Evolutionary conservation across 2,329 filamentous ascomycete species (phyloP).

Genomic region (Ascocoryne sarcoides): DNA sequence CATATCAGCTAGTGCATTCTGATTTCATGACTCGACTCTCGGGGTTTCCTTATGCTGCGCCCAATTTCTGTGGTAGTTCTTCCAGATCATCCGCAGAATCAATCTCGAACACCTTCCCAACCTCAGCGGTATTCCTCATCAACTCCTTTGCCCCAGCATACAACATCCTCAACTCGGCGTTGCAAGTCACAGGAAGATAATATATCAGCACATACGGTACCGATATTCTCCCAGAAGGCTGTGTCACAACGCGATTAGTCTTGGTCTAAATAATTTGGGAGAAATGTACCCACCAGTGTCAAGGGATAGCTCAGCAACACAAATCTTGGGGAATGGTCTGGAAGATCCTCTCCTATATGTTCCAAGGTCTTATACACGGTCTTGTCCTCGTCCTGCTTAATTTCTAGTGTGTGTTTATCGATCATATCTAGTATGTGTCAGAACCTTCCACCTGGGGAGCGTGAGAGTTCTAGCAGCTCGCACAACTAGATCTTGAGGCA

Average conservation of each 20-base stretch:
- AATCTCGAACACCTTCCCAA: conserved; percentile 80
- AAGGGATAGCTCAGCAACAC: conserved; percentile 86
- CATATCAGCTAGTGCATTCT: too few species aligned
- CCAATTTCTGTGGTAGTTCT: conserved; percentile 64
- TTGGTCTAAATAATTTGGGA: not conserved
- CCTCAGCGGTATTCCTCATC: conserved; percentile 87
- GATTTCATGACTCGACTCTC: too few species aligned
- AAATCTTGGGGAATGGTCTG: conserved; percentile 84
- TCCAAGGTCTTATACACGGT: conserved; percentile 71
- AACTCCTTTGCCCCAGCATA: conserved; percentile 95
- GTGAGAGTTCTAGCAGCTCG: not conserved
- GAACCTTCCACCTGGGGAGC: not conserved
- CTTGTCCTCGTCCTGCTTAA: conserved; percentile 71
- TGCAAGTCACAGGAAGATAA: conserved; percentile 89
- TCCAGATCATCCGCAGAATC: conserved; percentile 72
- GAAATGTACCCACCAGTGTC: conserved; percentile 57
- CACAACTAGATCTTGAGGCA: not conserved
- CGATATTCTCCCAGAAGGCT: conserved; percentile 75
- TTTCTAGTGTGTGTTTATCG: conserved; percentile 83
- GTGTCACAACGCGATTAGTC: conserved; percentile 1
- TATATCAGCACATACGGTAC: conserved; percentile 94
- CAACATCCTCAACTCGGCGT: conserved; percentile 78
- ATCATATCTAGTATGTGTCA: conserved; percentile 60
- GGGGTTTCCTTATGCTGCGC: conserved; percentile 10
- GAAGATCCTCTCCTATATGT: conserved; percentile 78